A percentile compares a stretch with the other conserved stretches of the same genome.
Evolutionary conservation across 495 filamentous ascomycete species (phyloP).

Genomic region (Podospora pseudocomata): DNA sequence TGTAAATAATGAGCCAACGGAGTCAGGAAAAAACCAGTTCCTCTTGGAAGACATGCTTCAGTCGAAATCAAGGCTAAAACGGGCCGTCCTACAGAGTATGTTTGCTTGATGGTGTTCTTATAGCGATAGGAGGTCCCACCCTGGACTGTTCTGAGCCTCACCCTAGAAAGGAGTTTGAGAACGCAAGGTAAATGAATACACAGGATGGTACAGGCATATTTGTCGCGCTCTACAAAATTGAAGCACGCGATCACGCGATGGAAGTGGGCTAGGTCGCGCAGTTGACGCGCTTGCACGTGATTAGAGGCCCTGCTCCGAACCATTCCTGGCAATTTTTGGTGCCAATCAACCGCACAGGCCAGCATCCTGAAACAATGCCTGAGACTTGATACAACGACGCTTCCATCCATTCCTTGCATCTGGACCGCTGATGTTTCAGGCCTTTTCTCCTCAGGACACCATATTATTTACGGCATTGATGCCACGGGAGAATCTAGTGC

Average conservation of each 20-base stretch:
- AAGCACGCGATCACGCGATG: not conserved
- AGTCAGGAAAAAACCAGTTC: too few species aligned
- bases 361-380: slow-evolving; percentile 7
- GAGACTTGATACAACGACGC: slow-evolving; percentile 5
- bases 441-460: not conserved
- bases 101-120: too few species aligned
- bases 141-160: too few species aligned
- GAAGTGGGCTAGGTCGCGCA: not conserved
- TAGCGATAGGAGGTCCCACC: too few species aligned
- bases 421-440: not conserved
- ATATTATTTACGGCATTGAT: not conserved
- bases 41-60: too few species aligned
- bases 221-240: too few species aligned
- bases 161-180: too few species aligned
- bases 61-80: too few species aligned
- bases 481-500: not conserved
- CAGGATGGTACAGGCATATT: too few species aligned
- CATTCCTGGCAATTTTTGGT: not conserved
- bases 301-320: not conserved
- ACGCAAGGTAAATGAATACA: too few species aligned
- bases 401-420: not conserved
- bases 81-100: too few species aligned
- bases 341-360: not conserved
- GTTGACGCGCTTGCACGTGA: not conserved
- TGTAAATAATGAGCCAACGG: too few species aligned